Evolutionary conservation across 176 grass and related monocot genomes (phyloP), one percentile per base, ranked within the genome.

Genomic region (Juncus inflexus): DNA sequence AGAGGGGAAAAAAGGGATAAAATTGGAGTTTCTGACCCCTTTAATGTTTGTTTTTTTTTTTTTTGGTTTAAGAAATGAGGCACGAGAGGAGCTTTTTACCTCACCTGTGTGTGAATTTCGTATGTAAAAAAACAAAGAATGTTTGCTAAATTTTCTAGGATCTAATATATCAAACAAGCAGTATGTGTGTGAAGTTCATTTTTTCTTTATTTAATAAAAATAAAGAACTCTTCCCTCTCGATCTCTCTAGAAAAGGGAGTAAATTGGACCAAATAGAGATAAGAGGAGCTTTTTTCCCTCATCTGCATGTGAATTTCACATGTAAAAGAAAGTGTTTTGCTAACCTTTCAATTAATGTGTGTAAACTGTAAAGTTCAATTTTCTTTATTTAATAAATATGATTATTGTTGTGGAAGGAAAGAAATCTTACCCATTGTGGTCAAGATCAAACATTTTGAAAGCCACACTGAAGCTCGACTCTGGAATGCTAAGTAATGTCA

Each of bases 371-470:
- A 62, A 59, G 72, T 76, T 67, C 56, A 64, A 57, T 36, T 47
- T 60, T 28, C 11, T 35, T 40, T 51, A 52, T 41, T 37, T 19
- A 41, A 6, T 7, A 36, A 16, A 73, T 37, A 65, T 16, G 74
- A 72, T 15, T 3, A 64, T 77, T 50, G 15, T 76, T 65, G 57
- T 40, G 37, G 76, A 70, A 77, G 14, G 41, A 59, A 28, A 19
- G 10, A 50, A 70, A 78, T 65, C 85, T 74, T 72, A 99, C 94
- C 94, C 94, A 9, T 83, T 89, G 41, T 82, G 73, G 57, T 99
- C 80, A 10, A 91, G 40, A 51, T 99, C 94, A 69, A 99, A 99
- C 94, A 92, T 99, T 89, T 92, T 99, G 66, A 99, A 99, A 62
- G 88, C 78, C 9, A 83, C 79, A 8, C 64, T 84, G 68, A 99